A percentile compares a stretch with the other conserved stretches of the same genome.
phyloP scores from a whole-genome alignment of 2,329 filamentous ascomycete species.

The Ophiostoma ulmi region DNA sequence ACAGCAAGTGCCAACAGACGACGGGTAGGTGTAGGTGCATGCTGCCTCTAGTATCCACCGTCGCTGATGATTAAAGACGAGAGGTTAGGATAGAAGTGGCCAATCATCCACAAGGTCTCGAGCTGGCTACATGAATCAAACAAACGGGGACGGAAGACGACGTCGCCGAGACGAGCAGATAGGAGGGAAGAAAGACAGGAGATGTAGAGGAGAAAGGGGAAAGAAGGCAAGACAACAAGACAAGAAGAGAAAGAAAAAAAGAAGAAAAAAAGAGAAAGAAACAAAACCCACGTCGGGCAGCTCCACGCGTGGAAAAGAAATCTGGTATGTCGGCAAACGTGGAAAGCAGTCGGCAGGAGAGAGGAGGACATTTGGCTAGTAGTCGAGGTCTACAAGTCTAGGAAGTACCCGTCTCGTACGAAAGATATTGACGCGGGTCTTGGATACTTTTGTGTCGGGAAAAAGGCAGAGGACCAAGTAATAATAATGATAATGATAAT shows the following conservation, averaged over 20 bases:
- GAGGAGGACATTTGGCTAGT: no score
- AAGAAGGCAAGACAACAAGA: not conserved
- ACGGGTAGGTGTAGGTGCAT: not conserved
- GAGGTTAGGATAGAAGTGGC: not conserved
- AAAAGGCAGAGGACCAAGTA: not conserved
- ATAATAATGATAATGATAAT: not conserved
- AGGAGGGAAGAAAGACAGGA: not conserved
- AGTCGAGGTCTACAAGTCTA: no score
- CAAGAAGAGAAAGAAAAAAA: not conserved
- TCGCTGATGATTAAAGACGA: not conserved
- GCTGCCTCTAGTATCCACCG: not conserved
- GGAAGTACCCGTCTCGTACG: not conserved
- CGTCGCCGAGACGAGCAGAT: not conserved
- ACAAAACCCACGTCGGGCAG: not conserved
- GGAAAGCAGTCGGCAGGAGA: no score
- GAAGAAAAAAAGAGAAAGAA: not conserved
- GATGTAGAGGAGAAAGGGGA: not conserved
- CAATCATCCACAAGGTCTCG: not conserved
- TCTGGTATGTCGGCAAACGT: not conserved
- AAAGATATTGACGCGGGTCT: not conserved
- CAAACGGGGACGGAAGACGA: not conserved
- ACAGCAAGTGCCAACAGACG: not conserved
- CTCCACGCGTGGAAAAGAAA: not conserved
- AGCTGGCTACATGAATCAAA: not conserved
- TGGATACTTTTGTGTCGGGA: no score